phyloP scores from a whole-genome alignment of 1,139 yeast species.

The Pichia sorboxylosa region DNA sequence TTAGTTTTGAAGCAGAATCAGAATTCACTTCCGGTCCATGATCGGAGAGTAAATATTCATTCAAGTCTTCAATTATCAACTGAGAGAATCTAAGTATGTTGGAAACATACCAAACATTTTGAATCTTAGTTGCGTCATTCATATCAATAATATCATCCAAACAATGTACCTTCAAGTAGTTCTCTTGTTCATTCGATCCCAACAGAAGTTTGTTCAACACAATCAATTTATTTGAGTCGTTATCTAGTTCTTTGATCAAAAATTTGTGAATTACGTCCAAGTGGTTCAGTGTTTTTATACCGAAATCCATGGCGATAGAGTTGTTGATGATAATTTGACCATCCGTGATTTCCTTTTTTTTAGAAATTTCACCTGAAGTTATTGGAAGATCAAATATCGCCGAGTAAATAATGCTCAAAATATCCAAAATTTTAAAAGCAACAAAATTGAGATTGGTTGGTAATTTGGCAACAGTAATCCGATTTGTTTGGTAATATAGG shows the following conservation, averaged over 20 bases:
- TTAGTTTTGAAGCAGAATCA: constrained; percentile 19
- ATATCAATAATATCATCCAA: constrained; percentile 9
- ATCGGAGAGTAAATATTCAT: constrained; percentile 22
- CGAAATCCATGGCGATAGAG: constrained; percentile 14
- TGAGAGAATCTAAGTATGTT: constrained; percentile 19
- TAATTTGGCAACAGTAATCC: constrained; percentile 11
- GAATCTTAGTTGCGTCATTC: constrained; percentile 4
- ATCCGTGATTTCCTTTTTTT: constrained; percentile 10
- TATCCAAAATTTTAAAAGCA: constrained; percentile 19
- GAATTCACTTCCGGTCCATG: constrained; percentile 18
- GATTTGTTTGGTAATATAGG: constrained; percentile 20
- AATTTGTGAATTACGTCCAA: constrained; percentile 18
- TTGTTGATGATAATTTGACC: constrained; percentile 8
- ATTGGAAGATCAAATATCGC: constrained; percentile 17
- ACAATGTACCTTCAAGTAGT: constrained; percentile 13
- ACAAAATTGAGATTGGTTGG: constrained; percentile 20
- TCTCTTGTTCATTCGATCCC: constrained; percentile 9
- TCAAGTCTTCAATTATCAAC: constrained; percentile 18
- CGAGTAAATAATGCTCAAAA: constrained; percentile 15
- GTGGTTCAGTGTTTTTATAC: constrained; percentile 17
- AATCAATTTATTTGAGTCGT: constrained; percentile 22
- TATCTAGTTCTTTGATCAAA: constrained; percentile 20
- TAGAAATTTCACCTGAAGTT: constrained; percentile 5
- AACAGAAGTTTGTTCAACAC: constrained; percentile 18
- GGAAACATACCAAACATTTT: constrained; percentile 20